Evolutionary conservation across 2,329 filamentous ascomycete genomes (phyloP), one percentile per base, ranked within the genome.

Genomic region (Chaetomium globosum): DNA sequence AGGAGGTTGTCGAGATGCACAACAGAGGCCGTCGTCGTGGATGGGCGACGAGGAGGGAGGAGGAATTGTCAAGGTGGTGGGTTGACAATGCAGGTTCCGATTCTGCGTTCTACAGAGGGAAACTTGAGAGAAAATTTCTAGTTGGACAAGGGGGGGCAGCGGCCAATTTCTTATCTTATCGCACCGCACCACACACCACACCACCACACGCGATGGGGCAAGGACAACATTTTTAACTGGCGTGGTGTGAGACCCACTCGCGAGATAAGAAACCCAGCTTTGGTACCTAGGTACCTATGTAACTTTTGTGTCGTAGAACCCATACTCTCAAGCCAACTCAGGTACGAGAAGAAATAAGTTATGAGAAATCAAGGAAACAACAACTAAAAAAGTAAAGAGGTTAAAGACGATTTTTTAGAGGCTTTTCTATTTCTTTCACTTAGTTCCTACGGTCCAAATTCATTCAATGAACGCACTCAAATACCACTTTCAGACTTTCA

Each of bases 51-150:
- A 53, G 23, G 31, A 21, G 33, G 48, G 48, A 19, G 33, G 33
- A 36, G 33, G 33, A 10, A 10, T 30, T 63, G 61, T 57, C 46
- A 36, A 39, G 39, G 61, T 52, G 13, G 48, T 36, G 9, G 55
- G 55, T 48, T 39, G 56, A 23, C 19, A 58, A 21, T 16, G 36
- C 33, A 51, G n/a, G 48, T n/a, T 30, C 5, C 33, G 21, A 1
- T 7, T 21, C 28, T 7, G 10, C 30, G 16, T 43, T 9, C 53
- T 13, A 33, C 30, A 5, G 7, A 49, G 12, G 49, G 9, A 31
- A 30, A 16, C n/a, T 19, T 13, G 23, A 48, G 28, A 60, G 51
- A 64, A 64, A 64, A 64, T 64, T 64, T 60, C 36, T 57, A 48
- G 43, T n/a, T 36, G 30, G n/a, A 53, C 39, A n/a, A 36, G 51